phyloP scores from a whole-genome alignment of 371 early-diverging fungal species.

The Rhizomucor miehei region DNA sequence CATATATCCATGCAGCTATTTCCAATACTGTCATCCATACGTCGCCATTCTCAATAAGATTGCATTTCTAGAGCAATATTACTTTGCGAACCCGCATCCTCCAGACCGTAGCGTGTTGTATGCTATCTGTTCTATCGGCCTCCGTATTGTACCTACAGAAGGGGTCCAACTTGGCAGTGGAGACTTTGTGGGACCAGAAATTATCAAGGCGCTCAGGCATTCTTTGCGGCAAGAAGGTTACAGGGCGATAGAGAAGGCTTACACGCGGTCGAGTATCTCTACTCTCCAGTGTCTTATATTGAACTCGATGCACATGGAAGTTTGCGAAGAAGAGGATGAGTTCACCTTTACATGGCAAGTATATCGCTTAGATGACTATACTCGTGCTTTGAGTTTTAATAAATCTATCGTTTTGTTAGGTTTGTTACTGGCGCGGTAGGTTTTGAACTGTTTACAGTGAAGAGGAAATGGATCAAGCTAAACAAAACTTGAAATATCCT shows the following conservation, averaged over 20 bases:
- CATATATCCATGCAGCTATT: constrained; percentile 37
- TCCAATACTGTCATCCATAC: constrained; percentile 28
- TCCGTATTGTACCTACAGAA: constrained; percentile 10
- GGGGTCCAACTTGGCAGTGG: constrained; percentile 6
- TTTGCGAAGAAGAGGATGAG: no score
- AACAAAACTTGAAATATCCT: no score
- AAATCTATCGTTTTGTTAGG: no score
- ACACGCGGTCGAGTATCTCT: no score
- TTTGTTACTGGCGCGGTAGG: no score
- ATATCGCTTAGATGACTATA: no score
- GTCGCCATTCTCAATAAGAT: constrained; percentile 39
- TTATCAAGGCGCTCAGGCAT: constrained; percentile 8
- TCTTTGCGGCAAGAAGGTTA: constrained; percentile 11
- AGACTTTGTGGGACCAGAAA: constrained; percentile 2
- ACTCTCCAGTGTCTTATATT: background rate
- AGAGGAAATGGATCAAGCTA: no score
- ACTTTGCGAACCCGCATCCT: constrained; percentile 29
- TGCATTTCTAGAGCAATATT: constrained; percentile 36
- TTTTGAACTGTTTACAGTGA: no score
- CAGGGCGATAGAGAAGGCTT: no score
- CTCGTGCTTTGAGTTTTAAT: no score
- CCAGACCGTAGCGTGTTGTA: constrained; percentile 32
- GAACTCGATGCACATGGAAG: no score
- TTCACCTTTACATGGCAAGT: no score
- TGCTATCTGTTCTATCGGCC: constrained; percentile 25